A percentile compares a stretch with the other conserved stretches of the same genome.
Conservation (phyloP, 805 yeast genomes). For the Suhomyces sp. region DNA sequence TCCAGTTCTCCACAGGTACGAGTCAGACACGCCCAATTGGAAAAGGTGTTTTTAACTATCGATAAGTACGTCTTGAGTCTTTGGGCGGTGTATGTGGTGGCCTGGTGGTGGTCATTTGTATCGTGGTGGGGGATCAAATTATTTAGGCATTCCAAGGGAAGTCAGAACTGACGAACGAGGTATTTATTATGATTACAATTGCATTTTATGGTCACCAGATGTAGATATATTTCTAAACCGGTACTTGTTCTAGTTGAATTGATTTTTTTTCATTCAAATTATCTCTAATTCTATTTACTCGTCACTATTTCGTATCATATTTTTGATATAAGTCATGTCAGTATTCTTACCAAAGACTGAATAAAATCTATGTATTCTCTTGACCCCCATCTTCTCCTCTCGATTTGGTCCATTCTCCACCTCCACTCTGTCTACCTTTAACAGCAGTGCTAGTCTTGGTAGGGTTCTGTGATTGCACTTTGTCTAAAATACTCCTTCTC, state of each 20-base stretch:
- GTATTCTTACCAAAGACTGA: not conserved
- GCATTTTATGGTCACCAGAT: no score
- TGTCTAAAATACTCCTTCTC: constrained; percentile 12
- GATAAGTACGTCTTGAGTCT: constrained; percentile 33
- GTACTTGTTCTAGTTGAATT: not conserved
- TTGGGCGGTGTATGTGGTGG: constrained; percentile 42
- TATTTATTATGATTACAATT: no score
- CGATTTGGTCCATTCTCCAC: constrained; percentile 66
- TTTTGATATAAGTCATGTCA: no score
- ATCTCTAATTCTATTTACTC: no score
- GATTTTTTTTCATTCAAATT: no score
- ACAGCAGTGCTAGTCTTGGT: constrained; percentile 5
- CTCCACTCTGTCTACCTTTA: constrained; percentile 73
- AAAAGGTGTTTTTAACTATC: constrained; percentile 15
- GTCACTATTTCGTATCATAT: no score
- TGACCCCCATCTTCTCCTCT: constrained; percentile 74
- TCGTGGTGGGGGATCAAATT: constrained; percentile 82
- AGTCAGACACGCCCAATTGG: constrained; percentile 14
- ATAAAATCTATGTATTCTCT: not conserved
- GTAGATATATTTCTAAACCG: no score
- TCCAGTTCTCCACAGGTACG: not conserved
- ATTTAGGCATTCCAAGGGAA: constrained; percentile 74
- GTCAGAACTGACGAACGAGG: constrained; percentile 2
- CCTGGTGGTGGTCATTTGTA: constrained; percentile 65
- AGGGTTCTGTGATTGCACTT: not conserved